Percentiles rank a stretch among this genome's conserved stretches.
These are phyloP conservation scores for Pseudopyricularia javanii DNA, from an alignment of 2,329 filamentous ascomycete species.

Conservation along the genomic window DNA sequence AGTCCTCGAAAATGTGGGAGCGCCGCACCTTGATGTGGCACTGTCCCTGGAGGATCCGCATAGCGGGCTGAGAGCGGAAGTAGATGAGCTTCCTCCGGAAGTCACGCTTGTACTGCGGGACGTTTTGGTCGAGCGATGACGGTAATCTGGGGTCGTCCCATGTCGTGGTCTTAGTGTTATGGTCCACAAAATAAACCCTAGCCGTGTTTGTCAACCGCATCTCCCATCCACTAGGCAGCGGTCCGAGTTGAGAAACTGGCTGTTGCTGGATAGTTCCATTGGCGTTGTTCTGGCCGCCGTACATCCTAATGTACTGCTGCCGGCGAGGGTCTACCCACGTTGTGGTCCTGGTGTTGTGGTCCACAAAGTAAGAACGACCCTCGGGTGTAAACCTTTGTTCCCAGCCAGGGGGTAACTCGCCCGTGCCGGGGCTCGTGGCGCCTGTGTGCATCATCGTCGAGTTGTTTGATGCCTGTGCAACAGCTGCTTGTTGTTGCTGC, in stretches of 20 bases:
- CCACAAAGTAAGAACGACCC: conserved; percentile 90
- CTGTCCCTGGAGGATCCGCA: conserved; percentile 90
- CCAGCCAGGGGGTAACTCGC: conserved; percentile 91
- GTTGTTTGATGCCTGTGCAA: conserved; percentile 34
- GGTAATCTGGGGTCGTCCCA: conserved; percentile 96
- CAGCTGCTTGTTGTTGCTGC: conserved; percentile 24
- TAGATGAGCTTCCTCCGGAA: conserved; percentile 97
- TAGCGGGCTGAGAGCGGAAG: conserved; percentile 93
- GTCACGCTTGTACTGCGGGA: conserved; percentile 98
- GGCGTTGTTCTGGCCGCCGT: conserved; percentile 72
- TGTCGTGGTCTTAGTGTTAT: conserved; percentile 98
- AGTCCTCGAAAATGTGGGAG: conserved; percentile 97
- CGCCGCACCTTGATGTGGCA: conserved; percentile 96
- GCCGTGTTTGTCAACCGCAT: conserved; percentile 99
- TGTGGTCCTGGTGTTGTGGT: conserved; percentile 95
- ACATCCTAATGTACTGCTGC: conserved; percentile 98
- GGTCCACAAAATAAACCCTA: conserved; percentile 95
- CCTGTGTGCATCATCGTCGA: conserved; percentile 90
- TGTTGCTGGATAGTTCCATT: conserved; percentile 91
- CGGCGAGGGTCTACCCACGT: conserved; percentile 97
- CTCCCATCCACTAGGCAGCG: conserved; percentile 94
- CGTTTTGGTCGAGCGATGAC: conserved; percentile 93
- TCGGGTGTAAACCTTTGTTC: conserved; percentile 94
- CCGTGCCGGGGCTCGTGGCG: conserved; percentile 84
- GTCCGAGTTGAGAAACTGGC: conserved; percentile 90